Conservation (phyloP, 441 rosid species). For the Adansonia madagascariensis region DNA sequence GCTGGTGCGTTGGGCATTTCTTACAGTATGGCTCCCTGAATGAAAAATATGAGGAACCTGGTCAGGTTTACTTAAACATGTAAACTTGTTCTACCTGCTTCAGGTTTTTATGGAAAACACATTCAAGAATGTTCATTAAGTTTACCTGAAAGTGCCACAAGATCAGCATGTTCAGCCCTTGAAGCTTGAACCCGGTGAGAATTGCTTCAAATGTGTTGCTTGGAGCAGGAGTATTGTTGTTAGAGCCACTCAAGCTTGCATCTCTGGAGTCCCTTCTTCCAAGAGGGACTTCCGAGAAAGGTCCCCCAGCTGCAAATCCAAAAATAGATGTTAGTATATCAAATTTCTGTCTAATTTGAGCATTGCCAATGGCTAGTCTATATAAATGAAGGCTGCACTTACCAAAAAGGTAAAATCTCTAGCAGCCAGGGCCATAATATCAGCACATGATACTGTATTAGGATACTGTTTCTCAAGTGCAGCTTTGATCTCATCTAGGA, state of each 20-base stretch:
- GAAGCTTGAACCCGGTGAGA: slow-evolving; percentile 66
- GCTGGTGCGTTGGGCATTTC: slow-evolving; percentile 77
- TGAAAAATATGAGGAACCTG: slow-evolving; percentile 16
- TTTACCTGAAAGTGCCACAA: slow-evolving; percentile 85
- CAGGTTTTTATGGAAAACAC: neutral
- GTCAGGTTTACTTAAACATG: neutral
- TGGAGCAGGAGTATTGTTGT: slow-evolving; percentile 57
- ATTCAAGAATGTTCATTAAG: slow-evolving; percentile 2
- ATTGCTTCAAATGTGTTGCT: slow-evolving; percentile 82
- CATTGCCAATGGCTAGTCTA: neutral
- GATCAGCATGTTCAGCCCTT: slow-evolving; percentile 76
- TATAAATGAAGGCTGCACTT: slow-evolving; percentile 27
- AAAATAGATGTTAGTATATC: neutral
- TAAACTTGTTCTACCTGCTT: neutral
- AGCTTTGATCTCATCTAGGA: slow-evolving; percentile 71
- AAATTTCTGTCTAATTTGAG: neutral
- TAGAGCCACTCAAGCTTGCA: slow-evolving; percentile 84
- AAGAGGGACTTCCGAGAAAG: slow-evolving; percentile 81
- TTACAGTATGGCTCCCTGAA: slow-evolving; percentile 91
- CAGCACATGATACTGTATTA: slow-evolving; percentile 80
- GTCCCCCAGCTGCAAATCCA: slow-evolving; percentile 70
- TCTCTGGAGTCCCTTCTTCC: slow-evolving; percentile 81
- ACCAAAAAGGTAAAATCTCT: slow-evolving; percentile 87
- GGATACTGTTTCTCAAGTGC: slow-evolving; percentile 79
- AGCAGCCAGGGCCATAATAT: slow-evolving; percentile 72